Evolutionary conservation across 345 rosid species (phyloP).

Genomic region (Salix viminalis): DNA sequence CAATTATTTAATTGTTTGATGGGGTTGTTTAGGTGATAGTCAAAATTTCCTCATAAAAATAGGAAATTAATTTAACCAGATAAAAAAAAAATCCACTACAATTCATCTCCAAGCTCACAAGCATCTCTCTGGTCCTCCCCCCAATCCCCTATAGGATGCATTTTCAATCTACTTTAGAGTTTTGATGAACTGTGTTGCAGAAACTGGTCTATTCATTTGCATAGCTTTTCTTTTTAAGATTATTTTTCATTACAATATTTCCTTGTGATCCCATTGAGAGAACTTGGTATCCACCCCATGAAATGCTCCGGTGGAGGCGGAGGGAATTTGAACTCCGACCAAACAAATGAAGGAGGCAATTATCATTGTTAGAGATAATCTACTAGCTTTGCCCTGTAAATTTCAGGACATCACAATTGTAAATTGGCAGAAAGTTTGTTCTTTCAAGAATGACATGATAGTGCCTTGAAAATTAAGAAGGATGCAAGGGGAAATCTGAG

Average conservation of each 20-base stretch:
- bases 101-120: conserved; percentile 11
- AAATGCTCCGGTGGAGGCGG: background rate
- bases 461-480: background rate
- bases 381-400: background rate
- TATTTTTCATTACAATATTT: background rate
- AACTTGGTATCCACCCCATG: background rate
- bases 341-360: background rate
- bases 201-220: background rate
- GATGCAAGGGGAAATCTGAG: background rate
- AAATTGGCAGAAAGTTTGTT: background rate
- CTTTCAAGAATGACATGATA: background rate
- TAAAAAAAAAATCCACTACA: background rate
- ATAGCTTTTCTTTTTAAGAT: background rate
- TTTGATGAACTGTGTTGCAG: background rate
- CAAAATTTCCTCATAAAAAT: conserved; percentile 12
- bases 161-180: background rate
- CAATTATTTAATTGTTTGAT: conserved; percentile 13
- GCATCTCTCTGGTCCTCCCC: background rate
- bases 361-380: background rate
- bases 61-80: conserved; percentile 26
- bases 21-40: conserved; percentile 23
- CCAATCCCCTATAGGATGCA: background rate
- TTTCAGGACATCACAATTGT: background rate
- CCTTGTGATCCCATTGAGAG: background rate
- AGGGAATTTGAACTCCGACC: background rate